A percentile compares a stretch with the other conserved stretches of the same genome.
Evolutionary conservation across 2,329 filamentous ascomycete genomes (phyloP).

Genomic region (Coniochaeta sp.): DNA sequence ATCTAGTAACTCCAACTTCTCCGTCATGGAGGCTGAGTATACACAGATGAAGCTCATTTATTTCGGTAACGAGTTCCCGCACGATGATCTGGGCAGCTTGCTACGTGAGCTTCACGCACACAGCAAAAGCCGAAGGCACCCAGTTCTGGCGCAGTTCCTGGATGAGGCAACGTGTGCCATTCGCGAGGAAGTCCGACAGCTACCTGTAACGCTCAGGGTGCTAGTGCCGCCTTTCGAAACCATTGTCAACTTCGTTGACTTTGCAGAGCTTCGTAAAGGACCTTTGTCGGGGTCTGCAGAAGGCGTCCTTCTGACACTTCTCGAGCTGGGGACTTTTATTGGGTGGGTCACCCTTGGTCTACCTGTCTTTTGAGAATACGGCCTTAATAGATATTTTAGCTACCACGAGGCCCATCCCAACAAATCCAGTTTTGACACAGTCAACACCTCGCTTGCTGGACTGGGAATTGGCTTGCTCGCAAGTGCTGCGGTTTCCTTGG

Average conservation of each 20-base stretch:
- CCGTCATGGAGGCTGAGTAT: not conserved
- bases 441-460: constrained; percentile 25
- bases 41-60: constrained; percentile 20
- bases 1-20: not conserved
- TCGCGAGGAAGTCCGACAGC: constrained; percentile 26
- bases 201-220: constrained; percentile 18
- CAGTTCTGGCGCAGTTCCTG: constrained; percentile 30
- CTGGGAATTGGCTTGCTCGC: constrained; percentile 37
- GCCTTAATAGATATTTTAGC: constrained; percentile 9
- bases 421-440: constrained; percentile 14
- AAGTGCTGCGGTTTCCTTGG: constrained; percentile 30
- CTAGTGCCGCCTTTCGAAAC: constrained; percentile 28
- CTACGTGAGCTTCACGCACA: constrained; percentile 26
- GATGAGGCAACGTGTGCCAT: constrained; percentile 28
- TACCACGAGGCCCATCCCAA: constrained; percentile 19
- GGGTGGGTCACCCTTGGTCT: constrained; percentile 27
- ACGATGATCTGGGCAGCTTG: constrained; percentile 26
- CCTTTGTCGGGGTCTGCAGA: constrained; percentile 34
- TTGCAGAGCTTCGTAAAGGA: constrained; percentile 27
- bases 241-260: constrained; percentile 24
- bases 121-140: constrained; percentile 29
- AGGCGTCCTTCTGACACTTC: constrained; percentile 29
- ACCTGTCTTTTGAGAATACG: not conserved
- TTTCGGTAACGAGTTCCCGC: constrained; percentile 40
- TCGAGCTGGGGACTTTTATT: constrained; percentile 34